phyloP scores from a whole-genome alignment of 225 moss, liverwort and hornwort species.

The Pseudisothecium myosuroides region DNA sequence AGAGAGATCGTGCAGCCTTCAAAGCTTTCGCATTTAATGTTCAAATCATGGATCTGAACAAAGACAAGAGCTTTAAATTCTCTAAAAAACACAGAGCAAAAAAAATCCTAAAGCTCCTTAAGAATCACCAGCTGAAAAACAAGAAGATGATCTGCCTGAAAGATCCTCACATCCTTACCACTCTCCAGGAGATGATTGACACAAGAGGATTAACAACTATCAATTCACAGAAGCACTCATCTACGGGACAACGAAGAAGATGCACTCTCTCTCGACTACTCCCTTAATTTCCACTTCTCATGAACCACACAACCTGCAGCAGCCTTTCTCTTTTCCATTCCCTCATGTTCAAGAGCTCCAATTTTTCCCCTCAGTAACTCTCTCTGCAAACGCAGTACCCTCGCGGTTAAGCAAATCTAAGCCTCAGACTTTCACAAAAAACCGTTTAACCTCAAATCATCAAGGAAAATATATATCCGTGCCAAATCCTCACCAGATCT shows the following conservation, averaged over 20 bases:
- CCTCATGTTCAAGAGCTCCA: constrained; percentile 7
- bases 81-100: background rate
- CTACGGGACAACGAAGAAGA: constrained; percentile 3
- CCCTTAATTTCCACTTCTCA: constrained; percentile 29
- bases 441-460: background rate
- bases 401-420: background rate
- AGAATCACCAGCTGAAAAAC: background rate
- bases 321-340: background rate
- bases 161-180: constrained; percentile 29
- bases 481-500: constrained; percentile 18
- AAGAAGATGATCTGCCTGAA: background rate
- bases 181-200: constrained; percentile 23
- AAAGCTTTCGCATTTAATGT: background rate
- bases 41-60: background rate
- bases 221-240: constrained; percentile 17
- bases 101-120: background rate
- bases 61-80: background rate
- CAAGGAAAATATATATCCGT: background rate
- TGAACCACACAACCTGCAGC: constrained; percentile 25
- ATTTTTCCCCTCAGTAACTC: background rate
- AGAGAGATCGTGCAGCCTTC: background rate
- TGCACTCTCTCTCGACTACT: constrained; percentile 6
- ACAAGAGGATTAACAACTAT: constrained; percentile 19
- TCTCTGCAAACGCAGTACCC: constrained; percentile 1
- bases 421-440: background rate